These are phyloP conservation scores for Chenopodium album DNA, from an alignment of 148 eudicot species.

Conservation along the genomic window DNA sequence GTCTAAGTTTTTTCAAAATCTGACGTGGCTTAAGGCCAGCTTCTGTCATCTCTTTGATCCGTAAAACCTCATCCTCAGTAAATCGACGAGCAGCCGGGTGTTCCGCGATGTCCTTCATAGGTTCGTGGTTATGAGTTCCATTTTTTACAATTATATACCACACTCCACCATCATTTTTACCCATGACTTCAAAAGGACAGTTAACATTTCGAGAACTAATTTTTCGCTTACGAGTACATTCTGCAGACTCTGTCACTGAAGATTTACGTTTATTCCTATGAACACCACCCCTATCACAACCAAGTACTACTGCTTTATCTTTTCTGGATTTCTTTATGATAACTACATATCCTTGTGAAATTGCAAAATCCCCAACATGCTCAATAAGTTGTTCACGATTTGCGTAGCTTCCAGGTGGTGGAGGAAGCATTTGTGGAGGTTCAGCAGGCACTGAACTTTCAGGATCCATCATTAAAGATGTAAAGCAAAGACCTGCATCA, in stretches of 20 bases:
- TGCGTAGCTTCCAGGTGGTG: constrained; percentile 61
- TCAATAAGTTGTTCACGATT: constrained; percentile 72
- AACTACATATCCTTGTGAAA: constrained; percentile 76
- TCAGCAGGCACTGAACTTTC: constrained; percentile 21
- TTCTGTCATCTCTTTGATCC: constrained; percentile 70
- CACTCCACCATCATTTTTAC: constrained; percentile 54
- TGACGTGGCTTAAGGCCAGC: constrained; percentile 79
- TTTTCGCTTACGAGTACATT: constrained; percentile 47
- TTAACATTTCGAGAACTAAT: constrained; percentile 52
- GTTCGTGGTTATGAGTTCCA: constrained; percentile 71
- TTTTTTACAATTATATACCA: constrained; percentile 60
- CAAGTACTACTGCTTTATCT: constrained; percentile 56
- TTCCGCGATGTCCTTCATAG: constrained; percentile 62
- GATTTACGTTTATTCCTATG: constrained; percentile 32
- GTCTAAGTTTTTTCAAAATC: constrained; percentile 58
- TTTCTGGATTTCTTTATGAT: constrained; percentile 62
- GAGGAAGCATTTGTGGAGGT: constrained; percentile 55
- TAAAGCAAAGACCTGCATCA: constrained; percentile 14
- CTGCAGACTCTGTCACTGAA: constrained; percentile 44
- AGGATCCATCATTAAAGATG: constrained; percentile 14
- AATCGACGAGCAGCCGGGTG: constrained; percentile 75
- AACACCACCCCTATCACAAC: constrained; percentile 77
- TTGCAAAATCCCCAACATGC: constrained; percentile 65
- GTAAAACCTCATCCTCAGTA: constrained; percentile 56
- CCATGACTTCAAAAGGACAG: constrained; percentile 68